phyloP scores from a whole-genome alignment of 2,329 filamentous ascomycete species.

The Neopestalotiopsis clavispora region DNA sequence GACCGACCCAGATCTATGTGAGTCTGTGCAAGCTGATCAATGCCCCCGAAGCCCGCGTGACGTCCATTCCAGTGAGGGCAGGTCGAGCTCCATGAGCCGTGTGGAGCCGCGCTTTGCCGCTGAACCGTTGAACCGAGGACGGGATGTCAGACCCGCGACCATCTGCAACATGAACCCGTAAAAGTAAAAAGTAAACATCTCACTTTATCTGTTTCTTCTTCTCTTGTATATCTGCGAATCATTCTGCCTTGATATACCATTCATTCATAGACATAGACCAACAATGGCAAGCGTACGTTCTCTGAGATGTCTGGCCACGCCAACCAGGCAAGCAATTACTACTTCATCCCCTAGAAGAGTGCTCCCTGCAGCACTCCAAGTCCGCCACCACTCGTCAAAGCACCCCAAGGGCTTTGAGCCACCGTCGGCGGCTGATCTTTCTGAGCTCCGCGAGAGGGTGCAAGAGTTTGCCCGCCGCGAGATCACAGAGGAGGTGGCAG shows the following conservation, averaged over 20 bases:
- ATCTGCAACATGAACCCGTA: not conserved
- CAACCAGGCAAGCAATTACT: conserved; percentile 26
- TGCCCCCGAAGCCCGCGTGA: conserved; percentile 20
- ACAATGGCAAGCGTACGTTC: conserved; percentile 47
- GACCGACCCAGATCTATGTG: conserved; percentile 9
- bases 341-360: conserved; percentile 16
- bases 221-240: not conserved
- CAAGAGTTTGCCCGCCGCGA: conserved; percentile 90
- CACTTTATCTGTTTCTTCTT: not conserved
- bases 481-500: conserved; percentile 82
- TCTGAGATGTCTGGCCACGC: conserved; percentile 41
- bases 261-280: conserved; percentile 14
- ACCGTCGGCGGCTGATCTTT: conserved; percentile 74
- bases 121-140: conserved; percentile 20
- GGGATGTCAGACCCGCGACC: conserved; percentile 9
- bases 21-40: conserved; percentile 4
- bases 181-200: not conserved
- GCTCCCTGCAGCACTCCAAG: conserved; percentile 34
- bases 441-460: conserved; percentile 81
- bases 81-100: conserved; percentile 5
- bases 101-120: conserved; percentile 27
- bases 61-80: conserved; percentile 31
- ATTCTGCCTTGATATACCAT: conserved; percentile 15
- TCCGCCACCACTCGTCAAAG: conserved; percentile 61
- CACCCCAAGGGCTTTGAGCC: conserved; percentile 68